These are phyloP conservation scores for Russula compacta DNA, from an alignment of 768 basidiomycete genomes.

Conservation along the genomic window DNA sequence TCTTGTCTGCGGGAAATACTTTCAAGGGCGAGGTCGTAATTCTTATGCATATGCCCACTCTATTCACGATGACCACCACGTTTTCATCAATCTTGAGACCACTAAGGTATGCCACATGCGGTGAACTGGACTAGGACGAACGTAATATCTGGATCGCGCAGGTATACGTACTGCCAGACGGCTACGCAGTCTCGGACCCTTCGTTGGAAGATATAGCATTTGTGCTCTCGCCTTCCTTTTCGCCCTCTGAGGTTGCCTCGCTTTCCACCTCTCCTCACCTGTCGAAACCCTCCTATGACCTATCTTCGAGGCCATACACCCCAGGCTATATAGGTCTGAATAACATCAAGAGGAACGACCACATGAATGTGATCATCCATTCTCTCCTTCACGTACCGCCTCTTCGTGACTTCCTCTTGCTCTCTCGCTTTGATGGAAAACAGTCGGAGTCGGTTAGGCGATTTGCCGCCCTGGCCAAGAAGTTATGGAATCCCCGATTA, in stretches of 20 bases:
- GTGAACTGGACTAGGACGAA: conserved; percentile 5
- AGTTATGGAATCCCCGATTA: conserved; percentile 90
- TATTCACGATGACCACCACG: conserved; percentile 96
- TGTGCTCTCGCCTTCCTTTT: conserved; percentile 85
- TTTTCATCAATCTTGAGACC: conserved; percentile 92
- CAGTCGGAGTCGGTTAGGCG: conserved; percentile 83
- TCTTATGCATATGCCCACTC: conserved; percentile 96
- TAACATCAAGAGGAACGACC: conserved; percentile 95
- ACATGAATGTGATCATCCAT: conserved; percentile 96
- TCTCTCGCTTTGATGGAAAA: conserved; percentile 64
- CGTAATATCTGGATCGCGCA: conserved; percentile 26
- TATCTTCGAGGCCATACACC: conserved; percentile 70
- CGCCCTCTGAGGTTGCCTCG: conserved; percentile 41
- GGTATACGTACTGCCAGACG: conserved; percentile 97
- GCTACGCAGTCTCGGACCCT: conserved; percentile 93
- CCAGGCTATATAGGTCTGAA: conserved; percentile 95
- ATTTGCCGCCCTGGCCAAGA: conserved; percentile 80
- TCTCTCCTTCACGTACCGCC: conserved; percentile 86
- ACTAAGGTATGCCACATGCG: conserved; percentile 57
- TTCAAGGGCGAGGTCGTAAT: conserved; percentile 89
- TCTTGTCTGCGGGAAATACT: conserved; percentile 97
- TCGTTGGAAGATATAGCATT: conserved; percentile 92
- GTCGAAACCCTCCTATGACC: conserved; percentile 74
- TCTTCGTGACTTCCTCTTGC: conserved; percentile 77
- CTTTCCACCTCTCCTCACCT: conserved; percentile 53